Base-by-base conservation (phyloP, 306 rosid species). In the Ormosia emarginata region DNA sequence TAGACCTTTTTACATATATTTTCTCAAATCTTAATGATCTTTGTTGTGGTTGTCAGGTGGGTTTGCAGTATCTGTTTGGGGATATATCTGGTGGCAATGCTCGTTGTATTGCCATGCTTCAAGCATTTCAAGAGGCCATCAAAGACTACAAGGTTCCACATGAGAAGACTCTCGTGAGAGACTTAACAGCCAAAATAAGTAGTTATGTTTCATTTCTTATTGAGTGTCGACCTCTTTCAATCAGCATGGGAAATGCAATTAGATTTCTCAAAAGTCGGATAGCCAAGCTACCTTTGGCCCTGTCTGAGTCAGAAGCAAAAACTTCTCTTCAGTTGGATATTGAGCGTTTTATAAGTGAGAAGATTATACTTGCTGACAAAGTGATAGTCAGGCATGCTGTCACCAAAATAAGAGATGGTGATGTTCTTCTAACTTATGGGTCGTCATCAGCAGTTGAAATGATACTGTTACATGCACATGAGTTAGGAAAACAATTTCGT, bases 181-280 rank as follows among this genome's bases (percentile, higher is more conserved):
- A 89, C 76, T 32, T 89, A 41, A 89, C 92, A 10, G 86, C 92
- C 37, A 89, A 85, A 82, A 68, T 87, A 73, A 73, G 85, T 69
- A 85, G 90, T 85, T 89, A 82, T 69, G 90, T 89, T 36, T 89
- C 92, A 56, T 89, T 87, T 86, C 87, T 89, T 15, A 89, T 72
- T 57, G 86, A 87, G 75, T 89, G 92, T 33, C 81, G 92, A 64
- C 92, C 92, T 79, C 87, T 89, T 67, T 89, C 92, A 80, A 85
- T 89, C 86, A 89, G 90, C 79, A 89, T 89, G 92, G 92, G 92
- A 56, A 89, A 89, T 87, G 90, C 92, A 34, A 87, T 89, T 80
- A 85, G 92, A 69, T 89, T 87, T 82, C 85, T 89, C 18, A 89
- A 89, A 70, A 89, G 89, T 77, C 90, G 71, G 58, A 80, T 89